Evolutionary conservation across 371 early-diverging fungal species (phyloP), one percentile per base, ranked within the genome.

Genomic region (Chytridiales sp.): DNA sequence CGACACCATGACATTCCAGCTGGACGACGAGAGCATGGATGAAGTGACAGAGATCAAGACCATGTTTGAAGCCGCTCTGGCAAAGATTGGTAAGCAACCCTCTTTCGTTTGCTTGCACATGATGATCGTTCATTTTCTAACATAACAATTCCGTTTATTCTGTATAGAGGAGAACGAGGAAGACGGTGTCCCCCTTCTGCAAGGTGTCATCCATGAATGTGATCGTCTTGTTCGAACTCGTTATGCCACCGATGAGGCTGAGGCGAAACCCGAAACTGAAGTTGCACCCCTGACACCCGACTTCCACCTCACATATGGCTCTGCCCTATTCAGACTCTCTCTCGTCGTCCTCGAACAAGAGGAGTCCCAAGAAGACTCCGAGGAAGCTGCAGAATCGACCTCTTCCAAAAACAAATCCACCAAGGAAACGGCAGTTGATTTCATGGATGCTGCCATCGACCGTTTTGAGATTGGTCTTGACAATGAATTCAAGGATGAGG

Each of bases 371-470:
- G 59, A 52, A 26, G 46, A 52, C 39, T 39, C 47, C 35, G 38
- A 24, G 11, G 61, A 54, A 15, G 60, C 39, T 11, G 42, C 3
- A 21, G 44, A 29, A 19, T 42, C 17, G 3, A n/a, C n/a, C n/a
- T n/a, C n/a, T n/a, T n/a, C n/a, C n/a, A n/a, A n/a, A n/a, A n/a
- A n/a, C n/a, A n/a, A n/a, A n/a, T 17, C 24, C 4, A 41, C 27
- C 15, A 31, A 41, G 11, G 55, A 42, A 22, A n/a, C 49, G 29
- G 15, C 50, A 2, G 27, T 40, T 15, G 60, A 26, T 6, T 62
- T 59, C 59, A 17, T 67, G n/a, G 59, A 67, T 24, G 67, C 67
- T 5, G 67, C 67, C 9, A 44, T 67, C 43, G 62, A 67, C 31
- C 36, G 67, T 9, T 62, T 50, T 47, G 59, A 67, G 21, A 29